Base-by-base conservation (phyloP, 2,329 filamentous ascomycete genomes). In the Aureobasidium uvarum region DNA sequence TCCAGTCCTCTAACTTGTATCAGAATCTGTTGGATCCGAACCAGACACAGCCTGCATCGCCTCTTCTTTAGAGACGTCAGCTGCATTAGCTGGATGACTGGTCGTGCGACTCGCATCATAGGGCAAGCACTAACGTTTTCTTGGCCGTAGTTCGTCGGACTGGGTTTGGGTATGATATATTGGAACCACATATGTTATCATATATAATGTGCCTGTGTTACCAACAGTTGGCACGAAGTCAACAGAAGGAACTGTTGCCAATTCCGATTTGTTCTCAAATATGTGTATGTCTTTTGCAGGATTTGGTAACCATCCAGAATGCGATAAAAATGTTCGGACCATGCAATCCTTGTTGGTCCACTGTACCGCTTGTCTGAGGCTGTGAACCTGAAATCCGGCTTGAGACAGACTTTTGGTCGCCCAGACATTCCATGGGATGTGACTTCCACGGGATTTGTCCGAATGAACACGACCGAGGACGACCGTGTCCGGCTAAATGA, bases 21-120 rank as follows among this genome's bases (percentile, higher is more conserved):
- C 45, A 52, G n/a, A 66, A 66, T 54, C 39, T 66, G 36, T 23
- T 66, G 51, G 62, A 56, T 64, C 50, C 62, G 11, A 50, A 56
- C 39, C 58, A 62, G 46, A 62, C 58, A 4, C 13, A 62, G 58
- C 33, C 58, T 62, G 58, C 58, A 41, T 50, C 58, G 20, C 58
- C 58, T 39, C 25, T 51, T 10, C 54, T 58, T 23, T 58, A 39
- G 33, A 36, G 50, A 13, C n/a, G 4, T 36, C 33, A 8, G 11
- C 31, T n/a, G 10, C n/a, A 14, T 20, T 4, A 13, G 28, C 28
- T 36, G 31, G n/a, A 5, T 16, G 3, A 3, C 6, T n/a, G 25
- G 28, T 18, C 43, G 20, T n/a, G n/a, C 8, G 11, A 23, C n/a
- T 11, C 8, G 20, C n/a, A 11, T 13, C 23, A 4, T 11, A 11